phyloP scores from a whole-genome alignment of 169 alveolate genomes.

The Besnoitia besnoiti region DNA sequence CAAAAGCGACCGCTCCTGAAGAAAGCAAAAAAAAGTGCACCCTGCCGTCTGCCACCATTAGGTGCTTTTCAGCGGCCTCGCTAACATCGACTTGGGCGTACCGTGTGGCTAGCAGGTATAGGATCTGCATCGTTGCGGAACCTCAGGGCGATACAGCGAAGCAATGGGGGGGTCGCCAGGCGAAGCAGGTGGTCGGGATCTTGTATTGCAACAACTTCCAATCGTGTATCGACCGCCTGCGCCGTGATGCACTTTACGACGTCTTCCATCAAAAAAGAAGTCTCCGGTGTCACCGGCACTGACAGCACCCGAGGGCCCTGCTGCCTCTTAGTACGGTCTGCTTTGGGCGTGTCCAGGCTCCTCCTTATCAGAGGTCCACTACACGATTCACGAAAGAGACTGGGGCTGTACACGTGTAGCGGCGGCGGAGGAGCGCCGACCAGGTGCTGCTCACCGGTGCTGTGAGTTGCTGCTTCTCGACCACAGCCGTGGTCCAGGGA shows the following conservation, averaged over 20 bases:
- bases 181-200: conserved; percentile 64
- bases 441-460: not conserved
- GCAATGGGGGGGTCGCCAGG: conserved; percentile 55
- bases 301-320: not conserved
- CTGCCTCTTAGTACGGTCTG: not conserved
- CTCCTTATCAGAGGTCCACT: not conserved
- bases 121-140: conserved; percentile 28
- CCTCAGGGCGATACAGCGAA: conserved; percentile 44
- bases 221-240: conserved; percentile 11
- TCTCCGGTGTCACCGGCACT: not conserved
- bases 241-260: not conserved
- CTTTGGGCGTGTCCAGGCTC: not conserved
- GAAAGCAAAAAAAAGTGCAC: too few species aligned
- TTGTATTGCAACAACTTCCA: conserved; percentile 39
- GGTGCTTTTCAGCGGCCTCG: too few species aligned
- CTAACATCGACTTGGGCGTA: too few species aligned
- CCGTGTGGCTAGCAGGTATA: conserved; percentile 58
- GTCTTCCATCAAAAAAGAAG: not conserved
- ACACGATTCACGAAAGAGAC: not conserved
- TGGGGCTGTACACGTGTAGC: not conserved
- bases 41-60: too few species aligned
- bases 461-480: not conserved
- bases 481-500: not conserved
- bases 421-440: not conserved
- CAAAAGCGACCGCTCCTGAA: too few species aligned